Conservation (phyloP, 108 stramenopile species). For the Thalassiosira profunda region DNA sequence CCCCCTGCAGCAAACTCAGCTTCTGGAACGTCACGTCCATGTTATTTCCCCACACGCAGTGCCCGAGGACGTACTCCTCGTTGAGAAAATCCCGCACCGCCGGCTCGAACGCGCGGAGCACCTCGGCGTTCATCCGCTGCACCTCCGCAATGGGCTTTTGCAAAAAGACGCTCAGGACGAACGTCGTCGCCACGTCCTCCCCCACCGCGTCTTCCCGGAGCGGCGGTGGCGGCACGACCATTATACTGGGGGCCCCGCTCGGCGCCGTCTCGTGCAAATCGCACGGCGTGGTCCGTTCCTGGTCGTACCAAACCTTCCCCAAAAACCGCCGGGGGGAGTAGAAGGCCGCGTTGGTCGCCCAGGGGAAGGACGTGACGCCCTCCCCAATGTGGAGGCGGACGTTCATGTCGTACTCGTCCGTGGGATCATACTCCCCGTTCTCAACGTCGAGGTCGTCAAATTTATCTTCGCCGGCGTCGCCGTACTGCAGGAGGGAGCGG, state of each 20-base stretch:
- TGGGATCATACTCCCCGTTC: background rate
- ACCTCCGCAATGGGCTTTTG: background rate
- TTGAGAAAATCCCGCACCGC: background rate
- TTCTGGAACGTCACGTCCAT: background rate
- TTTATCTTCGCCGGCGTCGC: background rate
- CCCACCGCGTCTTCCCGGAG: background rate
- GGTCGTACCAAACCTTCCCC: background rate
- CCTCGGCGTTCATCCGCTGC: background rate
- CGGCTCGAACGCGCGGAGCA: background rate
- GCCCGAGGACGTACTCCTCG: background rate
- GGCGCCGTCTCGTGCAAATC: background rate
- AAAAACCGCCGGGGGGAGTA: background rate
- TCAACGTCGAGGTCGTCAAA: background rate
- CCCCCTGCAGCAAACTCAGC: too few relatives aligned
- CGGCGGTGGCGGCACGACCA: background rate
- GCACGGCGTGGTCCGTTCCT: background rate
- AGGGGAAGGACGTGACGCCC: background rate
- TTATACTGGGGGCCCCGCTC: background rate
- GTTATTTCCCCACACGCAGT: background rate
- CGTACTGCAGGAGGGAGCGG: background rate
- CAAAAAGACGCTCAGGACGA: background rate
- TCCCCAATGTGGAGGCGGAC: background rate
- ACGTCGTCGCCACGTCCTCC: background rate
- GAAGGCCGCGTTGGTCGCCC: background rate
- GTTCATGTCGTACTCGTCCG: background rate